Conservation (phyloP, 305 asterid species). For the Rubia peregrina region DNA sequence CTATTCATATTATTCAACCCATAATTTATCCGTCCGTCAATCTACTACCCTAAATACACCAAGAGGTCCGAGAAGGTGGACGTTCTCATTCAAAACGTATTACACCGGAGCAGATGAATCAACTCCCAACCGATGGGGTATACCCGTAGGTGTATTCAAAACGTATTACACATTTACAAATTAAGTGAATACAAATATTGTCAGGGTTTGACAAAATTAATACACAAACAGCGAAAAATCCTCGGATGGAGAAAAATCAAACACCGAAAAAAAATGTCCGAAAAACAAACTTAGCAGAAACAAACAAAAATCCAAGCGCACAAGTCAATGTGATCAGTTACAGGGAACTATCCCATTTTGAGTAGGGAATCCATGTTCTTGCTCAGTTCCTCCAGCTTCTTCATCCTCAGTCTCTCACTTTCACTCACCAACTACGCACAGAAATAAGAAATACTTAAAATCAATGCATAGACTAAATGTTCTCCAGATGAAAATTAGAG, state of each 20-base stretch:
- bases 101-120: no score
- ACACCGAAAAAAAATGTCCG: slow-evolving; percentile 12
- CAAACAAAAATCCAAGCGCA: slow-evolving; percentile 10
- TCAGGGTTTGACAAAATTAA: slow-evolving; percentile 1
- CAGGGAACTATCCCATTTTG: slow-evolving; percentile 20
- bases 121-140: no score
- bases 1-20: no score
- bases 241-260: background rate
- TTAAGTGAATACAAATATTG: background rate
- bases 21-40: no score
- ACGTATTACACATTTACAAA: slow-evolving; percentile 12
- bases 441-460: background rate
- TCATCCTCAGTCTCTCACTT: slow-evolving; percentile 66
- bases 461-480: background rate
- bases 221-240: background rate
- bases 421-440: slow-evolving; percentile 59
- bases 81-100: no score
- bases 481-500: background rate
- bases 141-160: no score
- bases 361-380: slow-evolving; percentile 51
- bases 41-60: no score
- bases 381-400: slow-evolving; percentile 75
- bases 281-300: slow-evolving; percentile 1
- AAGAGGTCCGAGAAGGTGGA: no score
- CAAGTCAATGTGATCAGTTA: slow-evolving; percentile 13